A percentile compares a stretch with the other conserved stretches of the same genome.
These are phyloP conservation scores for Mycena galopus DNA, from an alignment of 768 basidiomycete species.

Conservation along the genomic window DNA sequence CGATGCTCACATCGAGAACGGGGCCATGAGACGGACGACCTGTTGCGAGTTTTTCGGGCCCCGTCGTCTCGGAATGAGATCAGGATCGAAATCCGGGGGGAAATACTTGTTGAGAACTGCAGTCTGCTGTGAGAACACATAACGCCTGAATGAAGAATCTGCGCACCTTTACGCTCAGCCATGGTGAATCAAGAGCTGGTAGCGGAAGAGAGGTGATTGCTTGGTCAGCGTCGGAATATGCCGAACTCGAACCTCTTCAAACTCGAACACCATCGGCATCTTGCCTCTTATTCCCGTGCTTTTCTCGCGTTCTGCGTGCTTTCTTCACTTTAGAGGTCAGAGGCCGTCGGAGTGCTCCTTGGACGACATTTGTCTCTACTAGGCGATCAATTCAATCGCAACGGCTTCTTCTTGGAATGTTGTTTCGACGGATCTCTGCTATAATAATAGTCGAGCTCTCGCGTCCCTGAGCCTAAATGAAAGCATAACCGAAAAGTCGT, in stretches of 20 bases:
- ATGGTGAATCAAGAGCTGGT: slow-evolving; percentile 7
- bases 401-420: too few species aligned
- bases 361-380: too few species aligned
- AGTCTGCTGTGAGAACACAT: background rate
- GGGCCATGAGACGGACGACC: slow-evolving; percentile 98
- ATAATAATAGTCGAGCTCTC: too few species aligned
- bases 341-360: too few species aligned
- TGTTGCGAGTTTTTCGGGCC: slow-evolving; percentile 95
- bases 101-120: slow-evolving; percentile 95
- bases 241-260: background rate
- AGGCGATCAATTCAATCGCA: too few species aligned
- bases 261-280: too few species aligned
- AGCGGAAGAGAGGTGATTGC: background rate
- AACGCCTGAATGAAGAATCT: background rate
- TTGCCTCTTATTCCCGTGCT: too few species aligned
- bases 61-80: slow-evolving; percentile 92
- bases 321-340: too few species aligned
- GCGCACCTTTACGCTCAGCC: slow-evolving; percentile 35
- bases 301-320: too few species aligned
- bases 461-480: background rate
- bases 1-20: slow-evolving; percentile 90
- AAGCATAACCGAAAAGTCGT: too few species aligned
- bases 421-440: too few species aligned
- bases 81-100: slow-evolving; percentile 98
- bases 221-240: slow-evolving; percentile 1